Evolutionary conservation across 2,329 filamentous ascomycete species (phyloP).

Genomic region (Nigrospora sphaerica): DNA sequence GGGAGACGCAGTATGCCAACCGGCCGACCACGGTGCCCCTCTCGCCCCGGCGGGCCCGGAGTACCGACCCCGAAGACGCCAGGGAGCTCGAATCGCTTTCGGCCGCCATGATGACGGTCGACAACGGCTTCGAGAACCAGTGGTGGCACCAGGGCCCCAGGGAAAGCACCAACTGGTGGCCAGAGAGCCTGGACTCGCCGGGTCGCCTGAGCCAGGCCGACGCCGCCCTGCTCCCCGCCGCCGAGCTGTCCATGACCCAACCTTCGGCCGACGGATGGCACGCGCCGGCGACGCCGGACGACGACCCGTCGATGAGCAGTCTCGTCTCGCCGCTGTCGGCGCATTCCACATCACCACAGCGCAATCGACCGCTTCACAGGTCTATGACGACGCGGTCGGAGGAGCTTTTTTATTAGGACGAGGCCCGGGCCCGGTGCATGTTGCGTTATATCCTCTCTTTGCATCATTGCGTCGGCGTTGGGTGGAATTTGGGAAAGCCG

Average conservation of each 20-base stretch:
- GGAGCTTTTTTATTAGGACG: background rate
- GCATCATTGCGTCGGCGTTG: too few species aligned
- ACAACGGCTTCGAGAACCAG: constrained; percentile 51
- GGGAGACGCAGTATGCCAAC: constrained; percentile 11
- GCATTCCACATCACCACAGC: background rate
- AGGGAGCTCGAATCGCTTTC: constrained; percentile 41
- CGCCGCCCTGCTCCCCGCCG: constrained; percentile 14
- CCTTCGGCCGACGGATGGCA: constrained; percentile 7
- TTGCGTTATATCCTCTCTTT: too few species aligned
- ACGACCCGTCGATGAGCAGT: background rate
- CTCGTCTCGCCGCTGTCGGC: constrained; percentile 1
- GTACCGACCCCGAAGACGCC: constrained; percentile 26
- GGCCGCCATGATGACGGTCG: constrained; percentile 47
- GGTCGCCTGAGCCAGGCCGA: constrained; percentile 13
- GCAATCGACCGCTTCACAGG: background rate
- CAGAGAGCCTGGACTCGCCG: constrained; percentile 12
- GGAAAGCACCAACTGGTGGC: constrained; percentile 14
- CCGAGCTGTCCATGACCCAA: constrained; percentile 12
- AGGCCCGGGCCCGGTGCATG: too few species aligned
- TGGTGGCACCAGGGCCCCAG: constrained; percentile 46
- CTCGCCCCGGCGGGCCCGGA: constrained; percentile 11
- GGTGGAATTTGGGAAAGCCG: too few species aligned
- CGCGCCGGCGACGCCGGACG: background rate
- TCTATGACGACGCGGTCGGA: constrained; percentile 1
- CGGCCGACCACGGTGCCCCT: constrained; percentile 15